Conservation (phyloP, 2,329 filamentous ascomycete genomes). For the Clathrospora elynae region DNA sequence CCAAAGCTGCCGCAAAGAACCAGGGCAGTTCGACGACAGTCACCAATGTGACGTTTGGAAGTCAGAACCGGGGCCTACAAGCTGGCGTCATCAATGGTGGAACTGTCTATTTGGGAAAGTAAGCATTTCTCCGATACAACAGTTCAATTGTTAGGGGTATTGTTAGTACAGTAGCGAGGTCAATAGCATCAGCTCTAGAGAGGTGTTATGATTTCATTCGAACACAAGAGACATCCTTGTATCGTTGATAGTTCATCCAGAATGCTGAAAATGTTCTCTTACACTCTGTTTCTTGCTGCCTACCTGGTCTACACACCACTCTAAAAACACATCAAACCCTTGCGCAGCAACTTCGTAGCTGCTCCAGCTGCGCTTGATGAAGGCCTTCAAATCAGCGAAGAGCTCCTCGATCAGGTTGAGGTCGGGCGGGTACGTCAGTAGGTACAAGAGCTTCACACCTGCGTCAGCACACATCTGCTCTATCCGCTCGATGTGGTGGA, state of each 20-base stretch:
- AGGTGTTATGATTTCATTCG: not conserved
- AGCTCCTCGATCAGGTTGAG: slow-evolving; percentile 48
- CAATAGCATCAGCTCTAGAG: not conserved
- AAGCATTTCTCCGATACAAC: not conserved
- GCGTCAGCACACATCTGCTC: slow-evolving; percentile 37
- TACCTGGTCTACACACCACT: slow-evolving; percentile 36
- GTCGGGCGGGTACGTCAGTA: slow-evolving; percentile 47
- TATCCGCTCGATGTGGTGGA: slow-evolving; percentile 38
- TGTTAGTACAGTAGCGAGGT: slow-evolving; percentile 1
- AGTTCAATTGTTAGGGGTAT: not conserved
- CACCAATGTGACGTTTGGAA: slow-evolving; percentile 11
- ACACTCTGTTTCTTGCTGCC: slow-evolving; percentile 29
- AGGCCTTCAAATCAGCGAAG: slow-evolving; percentile 47
- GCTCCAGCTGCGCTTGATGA: slow-evolving; percentile 38
- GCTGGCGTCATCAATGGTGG: slow-evolving; percentile 11
- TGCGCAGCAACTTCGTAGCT: slow-evolving; percentile 13
- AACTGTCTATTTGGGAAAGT: slow-evolving; percentile 1
- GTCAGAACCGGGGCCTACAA: slow-evolving; percentile 10
- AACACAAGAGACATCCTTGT: too few relatives aligned
- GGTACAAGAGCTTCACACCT: slow-evolving; percentile 42
- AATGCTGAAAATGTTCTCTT: slow-evolving; percentile 36
- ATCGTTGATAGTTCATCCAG: slow-evolving; percentile 15
- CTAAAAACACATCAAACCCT: slow-evolving; percentile 34
- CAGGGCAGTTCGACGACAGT: slow-evolving; percentile 8
- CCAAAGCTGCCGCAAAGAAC: slow-evolving; percentile 15